These are phyloP conservation scores for Suillus cothurnatus DNA, from an alignment of 768 basidiomycete species.

Conservation along the genomic window DNA sequence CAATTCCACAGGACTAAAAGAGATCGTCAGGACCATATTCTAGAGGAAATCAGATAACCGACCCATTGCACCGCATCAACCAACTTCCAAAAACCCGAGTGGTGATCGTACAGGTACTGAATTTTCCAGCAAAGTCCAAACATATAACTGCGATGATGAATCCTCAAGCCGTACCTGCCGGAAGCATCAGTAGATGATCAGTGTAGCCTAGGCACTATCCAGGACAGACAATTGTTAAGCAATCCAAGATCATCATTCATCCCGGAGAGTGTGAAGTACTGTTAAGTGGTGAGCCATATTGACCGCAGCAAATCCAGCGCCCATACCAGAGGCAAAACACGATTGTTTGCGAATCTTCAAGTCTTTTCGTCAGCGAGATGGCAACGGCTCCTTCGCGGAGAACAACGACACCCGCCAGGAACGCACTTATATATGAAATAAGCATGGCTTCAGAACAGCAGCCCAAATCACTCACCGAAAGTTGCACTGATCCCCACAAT, in stretches of 20 bases:
- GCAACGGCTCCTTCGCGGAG: constrained; percentile 87
- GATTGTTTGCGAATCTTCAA: constrained; percentile 92
- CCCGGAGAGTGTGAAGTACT: constrained; percentile 95
- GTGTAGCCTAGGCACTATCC: not conserved
- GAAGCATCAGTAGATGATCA: not conserved
- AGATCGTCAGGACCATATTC: constrained; percentile 8
- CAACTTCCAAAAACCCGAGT: constrained; percentile 66
- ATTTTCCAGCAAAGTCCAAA: constrained; percentile 87
- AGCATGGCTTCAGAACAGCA: no score
- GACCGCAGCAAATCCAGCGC: not conserved
- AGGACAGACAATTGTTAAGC: constrained; percentile 65
- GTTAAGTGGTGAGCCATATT: constrained; percentile 1
- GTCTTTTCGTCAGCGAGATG: constrained; percentile 84
- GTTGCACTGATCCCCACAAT: no score
- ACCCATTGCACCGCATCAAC: constrained; percentile 98
- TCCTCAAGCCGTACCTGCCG: constrained; percentile 79
- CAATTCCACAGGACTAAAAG: constrained; percentile 78
- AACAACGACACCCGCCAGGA: constrained; percentile 78
- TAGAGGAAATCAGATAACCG: constrained; percentile 33
- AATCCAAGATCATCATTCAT: constrained; percentile 87
- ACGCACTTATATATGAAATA: constrained; percentile 54
- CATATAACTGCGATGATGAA: constrained; percentile 78
- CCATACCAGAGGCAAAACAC: constrained; percentile 86
- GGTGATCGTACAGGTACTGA: constrained; percentile 75
- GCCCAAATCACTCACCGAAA: no score